phyloP scores from a whole-genome alignment of 768 basidiomycete genomes.

The Lentinus tigrinus region DNA sequence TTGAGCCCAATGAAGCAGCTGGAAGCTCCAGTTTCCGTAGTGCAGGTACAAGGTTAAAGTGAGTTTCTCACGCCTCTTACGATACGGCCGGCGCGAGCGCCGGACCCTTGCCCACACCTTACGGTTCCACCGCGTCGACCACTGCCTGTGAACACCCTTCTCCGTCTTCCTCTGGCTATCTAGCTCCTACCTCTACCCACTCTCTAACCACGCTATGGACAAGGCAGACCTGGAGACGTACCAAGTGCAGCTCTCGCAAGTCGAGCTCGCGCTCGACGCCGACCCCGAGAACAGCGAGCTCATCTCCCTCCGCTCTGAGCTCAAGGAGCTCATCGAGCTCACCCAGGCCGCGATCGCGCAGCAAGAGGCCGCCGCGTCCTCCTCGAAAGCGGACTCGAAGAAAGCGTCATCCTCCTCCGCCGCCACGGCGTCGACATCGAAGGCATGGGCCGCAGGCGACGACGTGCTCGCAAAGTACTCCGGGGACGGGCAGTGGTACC shows the following conservation, averaged over 20 bases:
- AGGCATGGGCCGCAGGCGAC: slow-evolving; percentile 76
- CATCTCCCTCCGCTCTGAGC: slow-evolving; percentile 68
- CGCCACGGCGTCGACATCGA: slow-evolving; percentile 44
- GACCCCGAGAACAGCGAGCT: slow-evolving; percentile 79
- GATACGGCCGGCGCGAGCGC: background rate
- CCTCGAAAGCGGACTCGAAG: slow-evolving; percentile 62
- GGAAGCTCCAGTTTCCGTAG: too few relatives aligned
- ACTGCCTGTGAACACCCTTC: background rate
- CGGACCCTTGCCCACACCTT: background rate
- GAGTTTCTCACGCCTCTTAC: background rate
- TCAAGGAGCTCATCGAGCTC: slow-evolving; percentile 81
- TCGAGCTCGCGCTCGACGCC: slow-evolving; percentile 72
- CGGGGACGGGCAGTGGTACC: slow-evolving; percentile 82
- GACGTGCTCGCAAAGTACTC: slow-evolving; percentile 87
- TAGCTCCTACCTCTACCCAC: background rate
- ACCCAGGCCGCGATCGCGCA: slow-evolving; percentile 72
- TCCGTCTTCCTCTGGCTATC: background rate
- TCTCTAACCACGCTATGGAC: slow-evolving; percentile 36
- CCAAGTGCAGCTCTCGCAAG: slow-evolving; percentile 87
- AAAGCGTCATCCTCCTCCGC: slow-evolving; percentile 17
- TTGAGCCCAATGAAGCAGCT: too few relatives aligned
- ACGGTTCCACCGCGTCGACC: background rate
- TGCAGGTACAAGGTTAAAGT: background rate
- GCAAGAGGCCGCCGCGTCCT: slow-evolving; percentile 59
- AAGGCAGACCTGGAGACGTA: slow-evolving; percentile 84